Base-by-base conservation (phyloP, 2,329 filamentous ascomycete genomes). In the Apiospora marii region DNA sequence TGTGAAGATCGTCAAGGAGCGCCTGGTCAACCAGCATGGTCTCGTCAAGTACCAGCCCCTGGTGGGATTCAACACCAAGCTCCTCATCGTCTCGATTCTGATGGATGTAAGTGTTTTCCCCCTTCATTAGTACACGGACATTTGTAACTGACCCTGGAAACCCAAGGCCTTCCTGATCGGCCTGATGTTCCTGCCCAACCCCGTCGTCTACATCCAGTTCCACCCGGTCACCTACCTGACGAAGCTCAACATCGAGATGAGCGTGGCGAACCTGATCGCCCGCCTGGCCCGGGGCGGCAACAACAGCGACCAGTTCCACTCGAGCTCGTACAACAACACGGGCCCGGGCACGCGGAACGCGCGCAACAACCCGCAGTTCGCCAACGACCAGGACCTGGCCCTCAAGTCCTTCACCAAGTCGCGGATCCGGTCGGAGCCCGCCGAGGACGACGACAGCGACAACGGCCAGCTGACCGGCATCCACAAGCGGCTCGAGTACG, bases 31-130 rank as follows among this genome's bases (percentile, higher is more conserved):
- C 58, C 85, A 87, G 69, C 79, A 81, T 27, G 85, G 85, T 1
- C 79, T 88, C 4, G 82, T 82, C 14, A 89, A 89, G 74, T 88
- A 89, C 76, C 81, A 84, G 71, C 83, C 83, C 5, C 81, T 89
- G 0, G 83, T 87, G 3, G 79, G 80, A 13, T 88, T 87, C 79
- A 89, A 88, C 70, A 83, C 85, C n/a, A 82, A 83, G 51, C 83
- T 88, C 22, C 86, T 88, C 75, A 43, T 83, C 6, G 51, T 89
- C 0, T 88, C 87, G 0, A 79, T 89, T 8, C 77, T 82, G 5
- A 87, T 88, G 85, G 87, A 89, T 73, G 80, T 84, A 74, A 74
- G 81, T 73, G 12, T 16, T 41, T 13, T 3, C n/a, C 34, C 10
- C 16, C 30, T 13, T 24, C 19, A 14, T 5, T 19, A 19, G 2